These are phyloP conservation scores for Xylariaceae sp. DNA, from an alignment of 2,329 filamentous ascomycete species.

Conservation along the genomic window DNA sequence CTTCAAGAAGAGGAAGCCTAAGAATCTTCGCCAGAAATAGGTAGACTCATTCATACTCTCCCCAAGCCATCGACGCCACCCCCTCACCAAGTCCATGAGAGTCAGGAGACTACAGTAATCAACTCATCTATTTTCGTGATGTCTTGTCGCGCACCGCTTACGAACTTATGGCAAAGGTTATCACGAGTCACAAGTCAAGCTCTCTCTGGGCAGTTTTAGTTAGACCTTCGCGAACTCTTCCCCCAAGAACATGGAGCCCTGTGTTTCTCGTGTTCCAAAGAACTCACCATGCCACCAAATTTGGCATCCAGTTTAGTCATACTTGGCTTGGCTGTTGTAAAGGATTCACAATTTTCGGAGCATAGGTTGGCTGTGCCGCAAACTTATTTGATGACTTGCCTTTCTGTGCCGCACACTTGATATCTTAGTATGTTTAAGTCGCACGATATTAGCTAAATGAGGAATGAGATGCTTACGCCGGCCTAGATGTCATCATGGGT, in stretches of 20 bases:
- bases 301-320: neutral
- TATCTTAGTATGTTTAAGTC: neutral
- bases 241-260: neutral
- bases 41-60: constrained; percentile 35
- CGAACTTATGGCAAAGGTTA: too few relatives aligned
- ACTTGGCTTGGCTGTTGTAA: neutral
- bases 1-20: constrained; percentile 82
- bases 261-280: neutral
- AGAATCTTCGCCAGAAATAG: constrained; percentile 66
- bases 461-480: neutral
- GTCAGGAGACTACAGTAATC: too few relatives aligned
- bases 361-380: neutral
- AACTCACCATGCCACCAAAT: neutral
- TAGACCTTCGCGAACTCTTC: too few relatives aligned
- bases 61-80: neutral
- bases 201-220: too few relatives aligned
- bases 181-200: too few relatives aligned
- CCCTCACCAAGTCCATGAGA: too few relatives aligned
- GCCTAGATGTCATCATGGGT: too few relatives aligned
- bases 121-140: too few relatives aligned
- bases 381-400: neutral
- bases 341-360: neutral
- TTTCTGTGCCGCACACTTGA: neutral
- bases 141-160: too few relatives aligned
- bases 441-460: neutral